These are phyloP conservation scores for Microascus cirrosus DNA, from an alignment of 2,329 filamentous ascomycete species.

Conservation along the genomic window DNA sequence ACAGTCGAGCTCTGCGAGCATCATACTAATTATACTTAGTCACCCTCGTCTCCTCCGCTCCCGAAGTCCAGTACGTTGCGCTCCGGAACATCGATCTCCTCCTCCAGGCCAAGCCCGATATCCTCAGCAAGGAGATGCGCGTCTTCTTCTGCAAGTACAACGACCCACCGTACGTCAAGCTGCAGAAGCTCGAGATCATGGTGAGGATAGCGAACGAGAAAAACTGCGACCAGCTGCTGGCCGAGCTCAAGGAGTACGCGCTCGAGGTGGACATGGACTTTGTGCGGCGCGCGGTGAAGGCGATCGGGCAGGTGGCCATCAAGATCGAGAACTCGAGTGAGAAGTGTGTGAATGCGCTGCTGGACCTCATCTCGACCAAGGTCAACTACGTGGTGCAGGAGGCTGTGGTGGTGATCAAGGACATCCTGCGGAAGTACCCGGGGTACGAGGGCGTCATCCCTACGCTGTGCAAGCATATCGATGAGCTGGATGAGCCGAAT, in stretches of 20 bases:
- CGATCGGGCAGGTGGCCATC: slow-evolving; percentile 95
- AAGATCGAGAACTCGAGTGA: slow-evolving; percentile 95
- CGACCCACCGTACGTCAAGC: slow-evolving; percentile 92
- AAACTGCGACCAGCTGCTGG: slow-evolving; percentile 88
- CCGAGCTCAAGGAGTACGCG: slow-evolving; percentile 94
- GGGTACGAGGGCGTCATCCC: slow-evolving; percentile 98
- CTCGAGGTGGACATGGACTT: slow-evolving; percentile 99
- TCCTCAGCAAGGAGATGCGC: slow-evolving; percentile 90
- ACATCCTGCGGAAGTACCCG: slow-evolving; percentile 94
- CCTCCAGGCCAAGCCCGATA: slow-evolving; percentile 90
- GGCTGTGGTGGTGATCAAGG: slow-evolving; percentile 97
- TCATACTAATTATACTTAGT: slow-evolving; percentile 37
- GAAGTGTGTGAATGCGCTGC: slow-evolving; percentile 85
- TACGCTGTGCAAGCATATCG: slow-evolving; percentile 90
- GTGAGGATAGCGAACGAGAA: slow-evolving; percentile 95
- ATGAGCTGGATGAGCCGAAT: slow-evolving; percentile 89
- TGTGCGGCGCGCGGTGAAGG: slow-evolving; percentile 83
- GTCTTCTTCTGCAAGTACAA: slow-evolving; percentile 99
- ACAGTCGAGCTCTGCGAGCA: no score
- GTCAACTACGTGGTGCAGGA: slow-evolving; percentile 99
- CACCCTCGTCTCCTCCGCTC: slow-evolving; percentile 86
- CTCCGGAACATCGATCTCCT: slow-evolving; percentile 92
- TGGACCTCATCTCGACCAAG: slow-evolving; percentile 93
- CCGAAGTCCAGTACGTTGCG: slow-evolving; percentile 96
- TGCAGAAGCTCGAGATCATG: slow-evolving; percentile 98